Evolutionary conservation across 148 eudicot genomes (phyloP).

Genomic region (Nepenthes mirabilis): DNA sequence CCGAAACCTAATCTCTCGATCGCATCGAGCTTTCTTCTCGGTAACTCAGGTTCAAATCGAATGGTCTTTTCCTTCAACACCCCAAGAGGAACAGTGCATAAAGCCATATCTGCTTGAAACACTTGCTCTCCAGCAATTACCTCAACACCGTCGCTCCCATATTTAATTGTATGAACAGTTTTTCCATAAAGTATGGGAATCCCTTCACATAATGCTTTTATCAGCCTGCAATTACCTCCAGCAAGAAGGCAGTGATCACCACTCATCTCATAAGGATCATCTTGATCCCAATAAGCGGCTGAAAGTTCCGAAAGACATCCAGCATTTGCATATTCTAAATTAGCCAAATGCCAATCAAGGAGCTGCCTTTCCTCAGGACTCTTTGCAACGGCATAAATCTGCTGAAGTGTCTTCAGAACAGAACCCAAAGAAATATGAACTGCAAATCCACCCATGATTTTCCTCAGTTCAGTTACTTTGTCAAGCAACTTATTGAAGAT

Average conservation of each 20-base stretch:
- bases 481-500: constrained; percentile 67
- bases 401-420: constrained; percentile 59
- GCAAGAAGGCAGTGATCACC: constrained; percentile 98
- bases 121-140: constrained; percentile 68
- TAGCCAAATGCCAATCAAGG: constrained; percentile 88
- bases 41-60: constrained; percentile 71
- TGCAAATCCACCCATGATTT: constrained; percentile 61
- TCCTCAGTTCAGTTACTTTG: constrained; percentile 66
- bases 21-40: constrained; percentile 64
- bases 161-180: constrained; percentile 50
- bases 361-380: constrained; percentile 67
- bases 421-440: constrained; percentile 62
- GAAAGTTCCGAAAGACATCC: constrained; percentile 83
- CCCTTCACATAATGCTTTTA: constrained; percentile 71
- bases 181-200: constrained; percentile 67
- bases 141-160: constrained; percentile 62
- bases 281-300: constrained; percentile 94
- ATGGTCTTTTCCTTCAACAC: constrained; percentile 58
- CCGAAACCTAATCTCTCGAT: constrained; percentile 84
- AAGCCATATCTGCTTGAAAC: constrained; percentile 65
- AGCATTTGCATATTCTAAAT: constrained; percentile 95
- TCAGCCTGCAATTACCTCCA: constrained; percentile 79
- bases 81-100: constrained; percentile 90
- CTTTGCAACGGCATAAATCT: constrained; percentile 59
- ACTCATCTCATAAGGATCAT: constrained; percentile 96